Base-by-base conservation (phyloP, 306 rosid species). In the Citrullus colocynthis region DNA sequence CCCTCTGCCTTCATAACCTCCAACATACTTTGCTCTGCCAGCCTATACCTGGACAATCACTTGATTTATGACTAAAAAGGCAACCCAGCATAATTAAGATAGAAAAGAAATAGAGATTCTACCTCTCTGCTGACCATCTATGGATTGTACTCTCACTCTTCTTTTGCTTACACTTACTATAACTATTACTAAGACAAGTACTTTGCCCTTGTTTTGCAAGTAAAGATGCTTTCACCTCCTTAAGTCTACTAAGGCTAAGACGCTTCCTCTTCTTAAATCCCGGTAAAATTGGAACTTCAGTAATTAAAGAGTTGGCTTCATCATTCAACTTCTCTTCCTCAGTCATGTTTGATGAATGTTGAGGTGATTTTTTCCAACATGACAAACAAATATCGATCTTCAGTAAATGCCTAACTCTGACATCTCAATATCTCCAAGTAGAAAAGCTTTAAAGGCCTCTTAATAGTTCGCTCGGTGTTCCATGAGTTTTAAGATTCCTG, bases 91-190 rank as follows among this genome's bases (percentile, higher is more conserved):
- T 9, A 48, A 39, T 6, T 17, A 69, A 16, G 45, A 78, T 32
- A 10, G 79, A 62, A 24, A 80, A 41, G 7, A 66, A 7, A 79
- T 55, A 18, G 54, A 12, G 61, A 58, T 24, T 78, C 77, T 71
- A 93, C 98, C 98, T 90, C 62, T 87, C 90, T 8, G 78, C 59
- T 41, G 91, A 80, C 94, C 98, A 93, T 85, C 98, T 88, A 8
- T 88, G 84, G 65, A 49, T 30, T 7, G 56, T 75, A 79, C 57
- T 44, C 52, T 83, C 87, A 79, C 18, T 76, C 82, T 67, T 85
- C 82, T 85, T 88, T 60, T 74, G 49, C 84, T 72, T 85, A 12
- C 5, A 67, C 82, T 79, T 87, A 24, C 56, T 80, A 61, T 32
- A 65, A 45, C 79, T 80, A 48, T 59, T 34, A 61, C 41, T 42